Evolutionary conservation across 1,139 yeast genomes (phyloP), one percentile per base, ranked within the genome.

Genomic region (Debaryomyces singareniensis): DNA sequence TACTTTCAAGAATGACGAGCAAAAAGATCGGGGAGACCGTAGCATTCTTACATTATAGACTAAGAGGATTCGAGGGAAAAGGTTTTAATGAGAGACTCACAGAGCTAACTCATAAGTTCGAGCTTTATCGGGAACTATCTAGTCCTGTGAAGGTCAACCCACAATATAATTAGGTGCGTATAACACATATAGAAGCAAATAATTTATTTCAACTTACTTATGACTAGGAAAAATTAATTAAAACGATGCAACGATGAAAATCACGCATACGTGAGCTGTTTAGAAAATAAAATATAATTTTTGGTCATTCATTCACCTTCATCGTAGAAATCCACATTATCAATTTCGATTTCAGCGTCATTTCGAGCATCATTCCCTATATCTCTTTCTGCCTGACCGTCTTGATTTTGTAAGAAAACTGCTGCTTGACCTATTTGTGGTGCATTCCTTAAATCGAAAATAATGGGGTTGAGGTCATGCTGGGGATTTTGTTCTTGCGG

Each of bases 351-450:
- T 28, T 61, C 66, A 15, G 51, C 48, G 35, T 64, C 71, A 18
- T 18, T 18, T 7, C n/a, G 7, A n/a, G n/a, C 21, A 18, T 18
- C n/a, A n/a, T 18, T 18, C n/a, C 21, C n/a, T 7, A n/a, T 7
- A 18, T 7, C 21, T n/a, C 7, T 7, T 7, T 18, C 7, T 26
- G 57, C 63, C 30, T 54, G 63, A 20, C 48, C 52, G 25, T 47
- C 58, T 24, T 47, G 57, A 10, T 44, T 53, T 35, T 44, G 50
- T 2, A 62, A 62, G 35, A 66, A 66, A 2, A 64, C 68, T 4
- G 71, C 61, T 5, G 68, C 68, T 35, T 65, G 71, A 18, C 45
- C 44, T 10, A 65, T 61, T 27, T 63, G 71, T 3, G 71, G 72
- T 5, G 71, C 71, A 43, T 63, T 58, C 16, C 39, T 43, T 9